phyloP scores from a whole-genome alignment of 1,284 basidiomycete genomes.

The Moniliophthora roreri region DNA sequence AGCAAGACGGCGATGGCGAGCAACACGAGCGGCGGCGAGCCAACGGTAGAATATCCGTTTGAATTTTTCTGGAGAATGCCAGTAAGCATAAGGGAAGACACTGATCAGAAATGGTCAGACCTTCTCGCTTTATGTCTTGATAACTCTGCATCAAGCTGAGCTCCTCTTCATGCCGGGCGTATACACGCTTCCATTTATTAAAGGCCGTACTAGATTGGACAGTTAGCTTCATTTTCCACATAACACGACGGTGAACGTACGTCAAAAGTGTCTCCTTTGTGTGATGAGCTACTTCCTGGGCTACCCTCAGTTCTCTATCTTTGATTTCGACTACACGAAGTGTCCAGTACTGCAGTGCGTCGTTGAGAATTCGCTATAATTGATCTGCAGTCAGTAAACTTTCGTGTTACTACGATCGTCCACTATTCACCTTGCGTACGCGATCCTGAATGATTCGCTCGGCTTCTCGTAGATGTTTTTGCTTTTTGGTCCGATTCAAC shows the following conservation, averaged over 20 bases:
- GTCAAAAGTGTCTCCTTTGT: constrained; percentile 43
- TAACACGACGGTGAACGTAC: constrained; percentile 34
- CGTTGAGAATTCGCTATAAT: constrained; percentile 51
- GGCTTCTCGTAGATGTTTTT: constrained; percentile 35
- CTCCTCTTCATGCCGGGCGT: constrained; percentile 63
- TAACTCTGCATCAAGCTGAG: constrained; percentile 79
- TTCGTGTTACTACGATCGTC: no score
- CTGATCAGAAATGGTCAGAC: constrained; percentile 30
- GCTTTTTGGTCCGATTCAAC: constrained; percentile 37
- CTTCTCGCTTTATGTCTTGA: constrained; percentile 74
- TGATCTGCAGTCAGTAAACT: no score
- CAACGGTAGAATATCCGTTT: constrained; percentile 70
- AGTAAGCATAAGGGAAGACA: not conserved
- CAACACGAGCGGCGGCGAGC: constrained; percentile 57
- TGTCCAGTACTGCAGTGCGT: constrained; percentile 59
- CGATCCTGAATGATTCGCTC: constrained; percentile 39
- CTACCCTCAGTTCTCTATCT: constrained; percentile 63
- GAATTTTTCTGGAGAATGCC: constrained; percentile 50
- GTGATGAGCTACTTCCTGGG: constrained; percentile 33
- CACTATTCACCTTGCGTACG: constrained; percentile 39
- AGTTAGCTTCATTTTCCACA: constrained; percentile 9
- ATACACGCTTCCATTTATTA: constrained; percentile 65
- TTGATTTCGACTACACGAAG: constrained; percentile 72
- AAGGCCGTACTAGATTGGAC: constrained; percentile 46
- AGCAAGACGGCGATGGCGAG: constrained; percentile 54